Percentiles rank a stretch among this genome's conserved stretches.
These are phyloP conservation scores for Ilyonectria sp. DNA, from an alignment of 2,329 filamentous ascomycete genomes.

Conservation along the genomic window DNA sequence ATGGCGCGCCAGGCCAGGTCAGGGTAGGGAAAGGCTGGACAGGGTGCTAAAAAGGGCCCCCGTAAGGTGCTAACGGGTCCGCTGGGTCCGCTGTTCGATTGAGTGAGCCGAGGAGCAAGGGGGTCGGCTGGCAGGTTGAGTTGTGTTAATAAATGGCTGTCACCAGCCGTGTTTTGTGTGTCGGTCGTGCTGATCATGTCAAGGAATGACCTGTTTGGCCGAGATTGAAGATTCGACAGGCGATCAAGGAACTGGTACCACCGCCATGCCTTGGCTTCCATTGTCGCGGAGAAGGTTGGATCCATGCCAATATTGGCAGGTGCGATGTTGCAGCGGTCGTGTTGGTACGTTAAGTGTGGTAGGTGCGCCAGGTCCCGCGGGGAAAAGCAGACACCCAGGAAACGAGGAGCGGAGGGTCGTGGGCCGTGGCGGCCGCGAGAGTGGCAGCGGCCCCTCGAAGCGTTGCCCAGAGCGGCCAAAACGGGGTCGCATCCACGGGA, in stretches of 20 bases:
- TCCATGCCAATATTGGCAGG: slow-evolving; percentile 26
- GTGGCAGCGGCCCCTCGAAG: neutral
- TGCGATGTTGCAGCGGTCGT: slow-evolving; percentile 11
- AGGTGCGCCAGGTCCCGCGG: slow-evolving; percentile 25
- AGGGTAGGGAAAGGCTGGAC: slow-evolving; percentile 22
- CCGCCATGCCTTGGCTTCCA: neutral
- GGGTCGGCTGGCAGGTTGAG: slow-evolving; percentile 3
- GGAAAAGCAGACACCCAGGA: slow-evolving; percentile 5
- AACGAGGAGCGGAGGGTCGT: neutral
- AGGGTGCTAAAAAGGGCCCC: slow-evolving; percentile 22
- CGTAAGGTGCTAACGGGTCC: slow-evolving; percentile 9
- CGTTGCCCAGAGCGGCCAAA: neutral
- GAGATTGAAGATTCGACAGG: neutral
- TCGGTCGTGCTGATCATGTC: neutral
- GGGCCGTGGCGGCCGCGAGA: neutral
- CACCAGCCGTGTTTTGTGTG: neutral
- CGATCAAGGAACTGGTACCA: neutral
- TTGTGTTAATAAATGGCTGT: neutral
- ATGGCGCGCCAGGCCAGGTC: slow-evolving; percentile 1
- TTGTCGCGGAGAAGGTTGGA: slow-evolving; percentile 21
- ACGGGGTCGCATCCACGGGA: slow-evolving; percentile 14
- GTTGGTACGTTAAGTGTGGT: slow-evolving; percentile 23
- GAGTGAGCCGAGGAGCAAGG: slow-evolving; percentile 18
- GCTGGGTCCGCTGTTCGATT: neutral
- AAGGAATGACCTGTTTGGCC: neutral